A percentile compares a stretch with the other conserved stretches of the same genome.
phyloP scores from a whole-genome alignment of 148 eudicot species.

The Cornus controversa region DNA sequence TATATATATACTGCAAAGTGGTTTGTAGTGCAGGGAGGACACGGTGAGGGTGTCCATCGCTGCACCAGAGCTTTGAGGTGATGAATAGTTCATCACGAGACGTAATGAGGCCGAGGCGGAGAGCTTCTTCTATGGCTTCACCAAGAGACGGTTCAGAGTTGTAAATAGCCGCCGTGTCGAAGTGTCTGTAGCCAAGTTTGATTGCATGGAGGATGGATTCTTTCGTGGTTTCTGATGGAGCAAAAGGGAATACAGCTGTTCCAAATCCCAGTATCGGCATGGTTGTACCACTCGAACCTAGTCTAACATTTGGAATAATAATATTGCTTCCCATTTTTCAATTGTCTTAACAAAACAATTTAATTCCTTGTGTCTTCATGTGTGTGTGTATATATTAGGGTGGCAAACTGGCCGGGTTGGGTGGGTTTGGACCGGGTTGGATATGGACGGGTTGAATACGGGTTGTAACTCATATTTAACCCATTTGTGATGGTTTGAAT shows the following conservation, averaged over 20 bases:
- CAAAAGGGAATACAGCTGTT: slow-evolving; percentile 5
- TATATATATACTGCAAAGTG: slow-evolving; percentile 13
- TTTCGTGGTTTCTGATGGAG: slow-evolving; percentile 9
- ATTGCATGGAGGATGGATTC: slow-evolving; percentile 11
- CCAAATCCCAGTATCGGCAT: slow-evolving; percentile 10
- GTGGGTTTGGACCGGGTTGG: too few relatives aligned
- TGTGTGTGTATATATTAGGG: too few relatives aligned
- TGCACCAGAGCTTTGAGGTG: slow-evolving; percentile 23
- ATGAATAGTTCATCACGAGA: slow-evolving; percentile 18
- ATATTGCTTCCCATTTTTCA: neutral
- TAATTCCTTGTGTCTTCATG: too few relatives aligned
- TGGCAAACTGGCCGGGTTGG: too few relatives aligned
- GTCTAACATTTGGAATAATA: neutral
- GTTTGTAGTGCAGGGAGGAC: slow-evolving; percentile 17
- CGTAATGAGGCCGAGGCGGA: slow-evolving; percentile 8
- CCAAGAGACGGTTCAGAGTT: slow-evolving; percentile 10
- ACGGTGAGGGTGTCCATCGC: slow-evolving; percentile 12
- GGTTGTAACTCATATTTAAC: too few relatives aligned
- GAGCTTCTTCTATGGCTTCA: slow-evolving; percentile 23
- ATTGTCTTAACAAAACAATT: too few relatives aligned
- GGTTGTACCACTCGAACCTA: slow-evolving; percentile 12
- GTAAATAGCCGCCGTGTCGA: slow-evolving; percentile 20
- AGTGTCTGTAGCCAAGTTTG: too few relatives aligned
- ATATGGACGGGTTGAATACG: too few relatives aligned
- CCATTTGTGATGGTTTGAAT: too few relatives aligned